Evolutionary conservation across 257 asterid species (phyloP), one percentile per base, ranked within the genome.

Genomic region (Oldenlandia corymbosa): DNA sequence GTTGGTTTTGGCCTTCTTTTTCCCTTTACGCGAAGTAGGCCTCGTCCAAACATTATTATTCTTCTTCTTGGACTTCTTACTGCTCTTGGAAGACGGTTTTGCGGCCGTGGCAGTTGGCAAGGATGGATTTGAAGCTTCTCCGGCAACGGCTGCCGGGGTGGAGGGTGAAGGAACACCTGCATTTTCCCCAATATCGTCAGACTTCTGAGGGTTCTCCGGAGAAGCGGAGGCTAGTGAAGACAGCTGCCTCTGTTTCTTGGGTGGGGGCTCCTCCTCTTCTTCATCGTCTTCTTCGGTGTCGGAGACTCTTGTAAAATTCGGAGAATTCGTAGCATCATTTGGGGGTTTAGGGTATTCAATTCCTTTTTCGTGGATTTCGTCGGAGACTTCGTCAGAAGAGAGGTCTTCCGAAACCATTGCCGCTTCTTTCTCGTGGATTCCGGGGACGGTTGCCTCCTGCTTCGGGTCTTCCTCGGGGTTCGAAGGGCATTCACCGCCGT

Each of bases 51-150:
- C 86, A 31, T 84, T 85, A 71, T 83, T 88, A 56, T 59, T 83
- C 81, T 85, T 92, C 86, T 90, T 90, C 83, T 91, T 89, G 10
- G 79, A 68, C 75, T 89, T 92, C 78, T 85, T 88, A 28, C 85
- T 70, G 46, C 82, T 46, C 60, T 79, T 79, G 18, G 75, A 65
- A 9, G 49, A 60, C 4, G 68, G 27, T 58, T 75, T 79, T 16
- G 68, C 45, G 32, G 28, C 42, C 0, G 60, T 26, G 2, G 68
- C 18, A 5, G 51, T 50, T 3, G 30, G 36, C 4, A 70, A 34
- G 5, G 71, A 27, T 18, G 72, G 31, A 5, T 31, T 36, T 10
- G 41, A 31, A 52, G 56, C 78, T 65, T 50, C 64, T 9, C 50
- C 57, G 5, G 12, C 55, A 10, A 70, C 70, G 2, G 58, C 41